These are phyloP conservation scores for Aspergillus indologenus DNA, from an alignment of 495 filamentous ascomycete species.

Conservation along the genomic window DNA sequence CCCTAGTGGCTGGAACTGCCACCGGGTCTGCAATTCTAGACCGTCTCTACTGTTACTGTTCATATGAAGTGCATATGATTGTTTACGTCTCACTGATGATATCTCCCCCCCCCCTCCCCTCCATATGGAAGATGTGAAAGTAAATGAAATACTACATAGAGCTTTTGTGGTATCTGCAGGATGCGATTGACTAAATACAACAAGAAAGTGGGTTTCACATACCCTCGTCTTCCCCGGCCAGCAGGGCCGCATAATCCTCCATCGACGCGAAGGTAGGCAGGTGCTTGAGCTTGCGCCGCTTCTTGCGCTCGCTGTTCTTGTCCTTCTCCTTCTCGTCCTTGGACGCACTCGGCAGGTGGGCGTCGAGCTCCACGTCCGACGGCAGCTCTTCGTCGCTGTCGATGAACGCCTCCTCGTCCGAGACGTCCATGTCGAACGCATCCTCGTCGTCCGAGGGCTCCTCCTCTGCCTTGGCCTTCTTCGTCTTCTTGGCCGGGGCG, in stretches of 20 bases:
- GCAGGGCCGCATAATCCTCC: conserved; percentile 88
- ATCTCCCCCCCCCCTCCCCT: too few relatives aligned
- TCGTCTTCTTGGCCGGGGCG: conserved; percentile 40
- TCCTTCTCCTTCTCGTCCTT: conserved; percentile 45
- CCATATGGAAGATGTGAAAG: neutral
- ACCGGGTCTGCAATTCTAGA: neutral
- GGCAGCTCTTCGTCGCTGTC: conserved; percentile 55
- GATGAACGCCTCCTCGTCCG: conserved; percentile 50
- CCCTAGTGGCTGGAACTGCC: neutral
- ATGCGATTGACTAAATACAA: conserved; percentile 6
- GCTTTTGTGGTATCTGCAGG: conserved; percentile 21
- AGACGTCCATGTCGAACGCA: conserved; percentile 51
- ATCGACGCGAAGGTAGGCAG: conserved; percentile 88
- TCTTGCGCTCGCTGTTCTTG: conserved; percentile 58
- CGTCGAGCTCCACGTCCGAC: conserved; percentile 48
- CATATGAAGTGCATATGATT: neutral
- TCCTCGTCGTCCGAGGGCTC: conserved; percentile 45
- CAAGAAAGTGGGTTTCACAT: conserved; percentile 27
- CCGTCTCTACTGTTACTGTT: too few relatives aligned
- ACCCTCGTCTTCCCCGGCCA: conserved; percentile 70
- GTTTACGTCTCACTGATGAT: neutral
- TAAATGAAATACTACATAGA: neutral
- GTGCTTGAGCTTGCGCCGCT: conserved; percentile 78
- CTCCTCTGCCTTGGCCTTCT: conserved; percentile 41
- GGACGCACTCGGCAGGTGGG: conserved; percentile 32